Percentiles rank a stretch among this genome's conserved stretches.
phyloP scores from a whole-genome alignment of 2,329 filamentous ascomycete genomes.

The Colletotrichum paranaense region DNA sequence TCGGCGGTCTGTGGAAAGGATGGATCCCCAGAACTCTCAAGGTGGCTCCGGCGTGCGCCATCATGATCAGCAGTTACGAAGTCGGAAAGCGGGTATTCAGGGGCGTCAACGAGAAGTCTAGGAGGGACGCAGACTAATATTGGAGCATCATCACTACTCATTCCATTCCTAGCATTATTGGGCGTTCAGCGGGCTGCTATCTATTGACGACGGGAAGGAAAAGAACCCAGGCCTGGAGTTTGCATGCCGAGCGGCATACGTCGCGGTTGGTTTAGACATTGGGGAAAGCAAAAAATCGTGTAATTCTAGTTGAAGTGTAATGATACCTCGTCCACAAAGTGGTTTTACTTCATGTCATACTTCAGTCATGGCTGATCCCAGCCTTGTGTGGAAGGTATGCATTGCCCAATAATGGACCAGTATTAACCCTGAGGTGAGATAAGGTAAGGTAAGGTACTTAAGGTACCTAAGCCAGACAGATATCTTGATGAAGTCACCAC shows the following conservation, averaged over 20 bases:
- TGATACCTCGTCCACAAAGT: constrained; percentile 26
- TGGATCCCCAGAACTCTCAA: constrained; percentile 94
- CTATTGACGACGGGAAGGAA: constrained; percentile 7
- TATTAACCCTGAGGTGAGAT: neutral
- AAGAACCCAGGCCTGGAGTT: constrained; percentile 26
- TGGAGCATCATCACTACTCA: constrained; percentile 14
- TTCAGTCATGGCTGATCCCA: neutral
- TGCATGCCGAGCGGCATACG: constrained; percentile 19
- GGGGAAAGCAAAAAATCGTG: constrained; percentile 22
- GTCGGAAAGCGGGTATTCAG: constrained; percentile 90
- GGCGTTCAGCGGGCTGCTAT: constrained; percentile 32
- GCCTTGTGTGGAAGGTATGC: neutral
- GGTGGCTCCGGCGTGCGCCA: constrained; percentile 95
- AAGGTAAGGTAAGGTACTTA: neutral
- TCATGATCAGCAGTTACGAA: constrained; percentile 99
- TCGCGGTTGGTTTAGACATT: constrained; percentile 20
- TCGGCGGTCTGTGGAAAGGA: constrained; percentile 85
- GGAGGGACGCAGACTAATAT: constrained; percentile 24
- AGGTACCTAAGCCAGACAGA: neutral
- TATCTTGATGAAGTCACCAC: constrained; percentile 18
- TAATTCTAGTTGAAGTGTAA: constrained; percentile 26
- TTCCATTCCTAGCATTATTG: constrained; percentile 26
- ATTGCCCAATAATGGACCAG: constrained; percentile 11
- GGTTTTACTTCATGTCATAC: neutral
- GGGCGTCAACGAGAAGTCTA: constrained; percentile 72